Evolutionary conservation across 306 rosid species (phyloP).

Genomic region (Alnus rubra): DNA sequence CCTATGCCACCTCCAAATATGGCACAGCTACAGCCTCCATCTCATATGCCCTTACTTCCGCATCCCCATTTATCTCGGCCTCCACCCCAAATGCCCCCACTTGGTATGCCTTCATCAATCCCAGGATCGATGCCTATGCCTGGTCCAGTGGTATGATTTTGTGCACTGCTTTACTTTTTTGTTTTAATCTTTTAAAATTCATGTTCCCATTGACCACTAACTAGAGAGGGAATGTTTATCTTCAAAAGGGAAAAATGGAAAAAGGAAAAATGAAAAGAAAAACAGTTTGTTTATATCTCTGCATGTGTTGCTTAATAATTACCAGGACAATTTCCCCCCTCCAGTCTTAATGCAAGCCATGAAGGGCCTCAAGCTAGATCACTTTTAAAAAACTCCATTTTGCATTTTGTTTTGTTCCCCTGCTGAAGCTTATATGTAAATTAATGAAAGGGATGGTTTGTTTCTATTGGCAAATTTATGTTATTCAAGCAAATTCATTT

Average conservation of each 20-base stretch:
- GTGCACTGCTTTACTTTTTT: background rate
- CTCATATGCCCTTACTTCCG: slow-evolving; percentile 85
- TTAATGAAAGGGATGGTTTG: background rate
- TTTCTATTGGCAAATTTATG: background rate
- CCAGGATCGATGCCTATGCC: slow-evolving; percentile 63
- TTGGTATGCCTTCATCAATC: slow-evolving; percentile 65
- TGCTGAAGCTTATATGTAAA: background rate
- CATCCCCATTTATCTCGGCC: slow-evolving; percentile 89
- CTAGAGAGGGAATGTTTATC: background rate
- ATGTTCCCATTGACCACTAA: background rate
- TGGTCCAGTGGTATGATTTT: slow-evolving; percentile 74
- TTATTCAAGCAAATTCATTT: background rate
- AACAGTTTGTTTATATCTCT: background rate
- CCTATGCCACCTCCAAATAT: slow-evolving; percentile 77
- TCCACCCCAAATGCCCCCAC: slow-evolving; percentile 79
- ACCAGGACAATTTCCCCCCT: background rate
- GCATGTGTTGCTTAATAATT: slow-evolving; percentile 7
- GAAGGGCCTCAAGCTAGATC: slow-evolving; percentile 4
- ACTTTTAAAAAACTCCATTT: background rate
- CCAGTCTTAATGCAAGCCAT: slow-evolving; percentile 2
- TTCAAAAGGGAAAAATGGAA: background rate
- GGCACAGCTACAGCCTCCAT: slow-evolving; percentile 82
- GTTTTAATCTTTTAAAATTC: background rate
- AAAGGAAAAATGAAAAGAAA: background rate
- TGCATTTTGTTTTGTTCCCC: slow-evolving; percentile 1